phyloP scores from a whole-genome alignment of 163 green algal species.

The Scenedesmus sp. region DNA sequence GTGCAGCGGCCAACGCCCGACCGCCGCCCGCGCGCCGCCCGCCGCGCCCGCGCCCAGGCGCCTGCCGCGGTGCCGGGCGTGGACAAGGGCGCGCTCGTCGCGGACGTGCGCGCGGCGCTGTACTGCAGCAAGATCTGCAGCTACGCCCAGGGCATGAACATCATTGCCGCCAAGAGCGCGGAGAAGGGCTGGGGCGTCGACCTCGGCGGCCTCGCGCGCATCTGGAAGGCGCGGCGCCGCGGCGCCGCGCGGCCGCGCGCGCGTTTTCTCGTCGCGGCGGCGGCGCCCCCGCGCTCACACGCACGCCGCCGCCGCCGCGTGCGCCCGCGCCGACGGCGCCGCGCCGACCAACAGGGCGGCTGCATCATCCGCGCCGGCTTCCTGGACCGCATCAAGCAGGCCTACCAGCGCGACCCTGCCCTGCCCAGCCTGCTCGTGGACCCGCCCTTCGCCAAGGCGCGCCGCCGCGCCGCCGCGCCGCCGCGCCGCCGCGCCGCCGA shows the following conservation, averaged over 20 bases:
- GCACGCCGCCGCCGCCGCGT: too few relatives aligned
- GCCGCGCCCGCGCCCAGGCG: slow-evolving; percentile 16
- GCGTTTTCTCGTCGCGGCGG: too few relatives aligned
- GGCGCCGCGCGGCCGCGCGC: too few relatives aligned
- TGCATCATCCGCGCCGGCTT: slow-evolving; percentile 99
- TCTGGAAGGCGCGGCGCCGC: slow-evolving; percentile 88
- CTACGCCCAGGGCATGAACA: slow-evolving; percentile 93
- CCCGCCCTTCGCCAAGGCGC: slow-evolving; percentile 79
- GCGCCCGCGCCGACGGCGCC: too few relatives aligned
- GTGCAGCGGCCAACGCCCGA: too few relatives aligned
- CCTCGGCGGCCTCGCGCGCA: slow-evolving; percentile 88
- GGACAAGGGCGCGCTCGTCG: slow-evolving; percentile 92
- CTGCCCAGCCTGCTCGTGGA: slow-evolving; percentile 93
- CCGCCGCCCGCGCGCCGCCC: too few relatives aligned
- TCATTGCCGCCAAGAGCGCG: slow-evolving; percentile 93
- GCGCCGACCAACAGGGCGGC: slow-evolving; percentile 79
- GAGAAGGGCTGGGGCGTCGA: slow-evolving; percentile 92
- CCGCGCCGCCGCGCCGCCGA: too few relatives aligned
- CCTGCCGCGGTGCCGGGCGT: slow-evolving; percentile 56
- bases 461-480: too few relatives aligned
- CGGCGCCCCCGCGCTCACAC: too few relatives aligned
- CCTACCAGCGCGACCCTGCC: slow-evolving; percentile 79
- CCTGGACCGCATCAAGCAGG: slow-evolving; percentile 93
- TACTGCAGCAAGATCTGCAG: slow-evolving; percentile 97
- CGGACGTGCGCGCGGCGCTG: slow-evolving; percentile 88